Evolutionary conservation across 768 basidiomycete species (phyloP).

Genomic region (Mrakia gelida): DNA sequence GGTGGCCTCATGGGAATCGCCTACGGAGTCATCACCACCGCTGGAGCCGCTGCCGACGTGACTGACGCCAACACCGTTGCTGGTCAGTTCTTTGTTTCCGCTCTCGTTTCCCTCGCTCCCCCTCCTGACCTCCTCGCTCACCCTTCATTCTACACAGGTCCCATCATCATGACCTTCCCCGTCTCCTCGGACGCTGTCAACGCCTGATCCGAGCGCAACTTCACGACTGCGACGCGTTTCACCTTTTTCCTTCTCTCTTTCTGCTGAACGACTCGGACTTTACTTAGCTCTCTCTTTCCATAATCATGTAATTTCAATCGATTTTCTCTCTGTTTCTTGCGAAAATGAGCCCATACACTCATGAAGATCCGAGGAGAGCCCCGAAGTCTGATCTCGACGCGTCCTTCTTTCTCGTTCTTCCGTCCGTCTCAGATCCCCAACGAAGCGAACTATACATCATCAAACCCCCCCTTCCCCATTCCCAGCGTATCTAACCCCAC

Average conservation of each 20-base stretch:
- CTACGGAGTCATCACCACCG: conserved; percentile 53
- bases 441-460: too few species aligned
- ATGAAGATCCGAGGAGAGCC: too few species aligned
- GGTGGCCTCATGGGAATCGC: conserved; percentile 48
- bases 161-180: conserved; percentile 46
- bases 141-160: conserved; percentile 47
- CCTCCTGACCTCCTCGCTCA: background rate
- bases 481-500: too few species aligned
- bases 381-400: too few species aligned
- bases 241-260: background rate
- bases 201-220: background rate
- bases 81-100: conserved; percentile 42
- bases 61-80: conserved; percentile 55
- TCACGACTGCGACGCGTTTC: background rate
- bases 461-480: too few species aligned
- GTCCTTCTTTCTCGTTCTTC: too few species aligned
- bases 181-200: background rate
- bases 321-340: too few species aligned
- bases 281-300: too few species aligned
- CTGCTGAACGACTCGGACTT: background rate
- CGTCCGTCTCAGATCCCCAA: too few species aligned
- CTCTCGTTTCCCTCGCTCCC: background rate
- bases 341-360: too few species aligned
- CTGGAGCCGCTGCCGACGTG: conserved; percentile 45
- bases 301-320: too few species aligned